Evolutionary conservation across 2,329 filamentous ascomycete genomes (phyloP).

Genomic region (Scedosporium dehoogii): DNA sequence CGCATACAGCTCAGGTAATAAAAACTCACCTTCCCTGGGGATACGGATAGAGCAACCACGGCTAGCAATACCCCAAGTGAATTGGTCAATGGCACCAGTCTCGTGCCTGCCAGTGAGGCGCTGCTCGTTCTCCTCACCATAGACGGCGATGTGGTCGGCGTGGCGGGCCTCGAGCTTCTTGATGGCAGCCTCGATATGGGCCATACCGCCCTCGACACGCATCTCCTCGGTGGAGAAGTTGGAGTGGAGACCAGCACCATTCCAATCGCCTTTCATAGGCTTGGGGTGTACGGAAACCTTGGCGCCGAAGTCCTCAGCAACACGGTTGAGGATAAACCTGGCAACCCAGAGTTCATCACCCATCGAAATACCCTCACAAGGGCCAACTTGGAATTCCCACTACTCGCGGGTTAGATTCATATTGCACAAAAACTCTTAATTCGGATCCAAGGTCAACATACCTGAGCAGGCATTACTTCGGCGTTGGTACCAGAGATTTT

Average conservation of each 20-base stretch:
- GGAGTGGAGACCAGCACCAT: conserved; percentile 86
- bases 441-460: background rate
- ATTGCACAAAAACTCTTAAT: conserved; percentile 72
- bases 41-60: conserved; percentile 91
- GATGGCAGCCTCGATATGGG: conserved; percentile 79
- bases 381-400: conserved; percentile 60
- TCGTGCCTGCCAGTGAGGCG: conserved; percentile 91
- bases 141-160: conserved; percentile 80
- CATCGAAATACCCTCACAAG: conserved; percentile 79
- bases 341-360: conserved; percentile 91
- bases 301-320: conserved; percentile 92
- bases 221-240: conserved; percentile 90
- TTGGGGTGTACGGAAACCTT: conserved; percentile 95
- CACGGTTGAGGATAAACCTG: conserved; percentile 75
- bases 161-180: conserved; percentile 75
- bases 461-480: conserved; percentile 85
- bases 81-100: conserved; percentile 87
- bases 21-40: conserved; percentile 49
- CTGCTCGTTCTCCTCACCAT: conserved; percentile 90
- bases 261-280: conserved; percentile 88
- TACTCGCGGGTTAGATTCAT: background rate
- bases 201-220: conserved; percentile 88
- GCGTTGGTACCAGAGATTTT: conserved; percentile 98
- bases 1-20: too few relatives aligned
- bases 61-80: conserved; percentile 92